phyloP scores from a whole-genome alignment of 2,329 filamentous ascomycete genomes.

The Incumbomyces lentus region DNA sequence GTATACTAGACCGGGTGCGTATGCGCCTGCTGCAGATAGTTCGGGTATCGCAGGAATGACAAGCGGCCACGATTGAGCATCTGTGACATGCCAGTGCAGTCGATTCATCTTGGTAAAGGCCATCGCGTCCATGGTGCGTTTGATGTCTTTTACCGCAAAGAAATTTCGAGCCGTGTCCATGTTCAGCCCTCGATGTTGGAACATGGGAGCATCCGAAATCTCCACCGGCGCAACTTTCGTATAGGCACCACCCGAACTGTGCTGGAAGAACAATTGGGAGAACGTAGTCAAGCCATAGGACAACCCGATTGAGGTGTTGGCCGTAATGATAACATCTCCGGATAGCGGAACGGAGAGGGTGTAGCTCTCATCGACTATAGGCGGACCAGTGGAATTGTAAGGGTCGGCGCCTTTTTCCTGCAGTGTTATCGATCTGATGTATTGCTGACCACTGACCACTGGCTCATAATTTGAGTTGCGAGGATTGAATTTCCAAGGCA shows the following conservation, averaged over 20 bases:
- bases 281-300: slow-evolving; percentile 23
- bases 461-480: slow-evolving; percentile 22
- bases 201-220: slow-evolving; percentile 65
- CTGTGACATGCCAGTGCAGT: slow-evolving; percentile 48
- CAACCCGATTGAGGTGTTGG: slow-evolving; percentile 21
- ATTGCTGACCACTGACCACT: slow-evolving; percentile 7
- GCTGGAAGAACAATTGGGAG: slow-evolving; percentile 23
- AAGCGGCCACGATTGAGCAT: slow-evolving; percentile 56
- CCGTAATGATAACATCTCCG: slow-evolving; percentile 16
- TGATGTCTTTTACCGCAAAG: slow-evolving; percentile 57
- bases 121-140: slow-evolving; percentile 67
- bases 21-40: slow-evolving; percentile 63
- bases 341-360: slow-evolving; percentile 18
- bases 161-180: slow-evolving; percentile 68
- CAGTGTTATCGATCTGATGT: slow-evolving; percentile 18
- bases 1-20: slow-evolving; percentile 58
- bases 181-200: slow-evolving; percentile 66
- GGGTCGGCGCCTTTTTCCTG: slow-evolving; percentile 9
- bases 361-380: slow-evolving; percentile 22
- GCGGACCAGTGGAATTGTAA: slow-evolving; percentile 11
- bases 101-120: slow-evolving; percentile 48
- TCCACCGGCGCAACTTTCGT: slow-evolving; percentile 59
- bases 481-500: slow-evolving; percentile 25
- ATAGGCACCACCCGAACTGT: slow-evolving; percentile 41
- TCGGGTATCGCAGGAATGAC: slow-evolving; percentile 66